Percentiles rank a stretch among this genome's conserved stretches.
phyloP scores from a whole-genome alignment of 179 eudicot species.

The Beta lomatogona region DNA sequence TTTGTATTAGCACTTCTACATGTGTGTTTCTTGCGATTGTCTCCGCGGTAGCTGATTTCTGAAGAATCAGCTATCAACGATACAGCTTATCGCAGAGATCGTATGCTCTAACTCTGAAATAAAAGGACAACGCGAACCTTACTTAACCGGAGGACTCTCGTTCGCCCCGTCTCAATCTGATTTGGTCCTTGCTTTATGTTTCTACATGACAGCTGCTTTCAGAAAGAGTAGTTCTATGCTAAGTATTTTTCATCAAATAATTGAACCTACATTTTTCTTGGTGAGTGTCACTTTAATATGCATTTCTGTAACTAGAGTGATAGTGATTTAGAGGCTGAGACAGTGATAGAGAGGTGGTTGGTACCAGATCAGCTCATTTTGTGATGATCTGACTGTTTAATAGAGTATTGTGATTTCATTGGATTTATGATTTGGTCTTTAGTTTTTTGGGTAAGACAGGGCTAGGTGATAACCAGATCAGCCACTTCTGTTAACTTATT shows the following conservation, averaged over 20 bases:
- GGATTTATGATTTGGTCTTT: neutral
- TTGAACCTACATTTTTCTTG: neutral
- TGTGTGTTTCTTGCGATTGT: neutral
- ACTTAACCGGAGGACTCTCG: neutral
- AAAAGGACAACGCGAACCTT: neutral
- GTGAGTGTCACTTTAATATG: neutral
- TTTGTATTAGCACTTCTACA: neutral
- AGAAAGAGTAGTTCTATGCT: neutral
- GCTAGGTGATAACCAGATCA: neutral
- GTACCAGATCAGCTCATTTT: slow-evolving; percentile 19
- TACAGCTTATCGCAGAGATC: neutral
- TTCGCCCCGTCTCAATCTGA: neutral
- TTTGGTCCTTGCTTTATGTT: neutral
- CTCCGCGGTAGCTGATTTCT: neutral
- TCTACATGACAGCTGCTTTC: neutral
- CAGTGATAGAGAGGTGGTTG: slow-evolving; percentile 15
- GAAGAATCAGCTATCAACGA: neutral
- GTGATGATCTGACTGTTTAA: neutral
- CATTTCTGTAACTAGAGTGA: neutral
- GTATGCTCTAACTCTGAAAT: neutral
- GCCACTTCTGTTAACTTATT: neutral
- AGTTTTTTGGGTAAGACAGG: neutral
- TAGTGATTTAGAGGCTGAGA: slow-evolving; percentile 17
- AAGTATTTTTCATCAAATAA: neutral
- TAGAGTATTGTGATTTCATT: neutral